These are phyloP conservation scores for Marasmius oreades DNA, from an alignment of 1,284 basidiomycete species.

Conservation along the genomic window DNA sequence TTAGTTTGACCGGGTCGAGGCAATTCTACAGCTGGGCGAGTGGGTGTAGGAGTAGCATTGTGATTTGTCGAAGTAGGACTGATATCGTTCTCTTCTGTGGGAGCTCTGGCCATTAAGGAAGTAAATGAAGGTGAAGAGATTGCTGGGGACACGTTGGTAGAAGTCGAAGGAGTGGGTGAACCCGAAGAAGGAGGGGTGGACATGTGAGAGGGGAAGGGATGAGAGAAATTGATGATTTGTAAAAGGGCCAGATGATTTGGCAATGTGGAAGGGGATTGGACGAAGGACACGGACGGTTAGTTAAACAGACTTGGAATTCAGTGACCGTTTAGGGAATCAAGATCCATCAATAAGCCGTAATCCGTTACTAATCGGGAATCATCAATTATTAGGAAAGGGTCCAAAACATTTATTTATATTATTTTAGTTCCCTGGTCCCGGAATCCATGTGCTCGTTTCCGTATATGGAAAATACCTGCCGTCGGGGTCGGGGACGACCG, in stretches of 20 bases:
- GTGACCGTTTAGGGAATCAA: too few relatives aligned
- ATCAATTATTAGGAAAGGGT: too few relatives aligned
- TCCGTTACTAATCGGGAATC: too few relatives aligned
- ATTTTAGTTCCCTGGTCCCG: too few relatives aligned
- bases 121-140: slow-evolving; percentile 42
- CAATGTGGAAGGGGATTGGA: slow-evolving; percentile 16
- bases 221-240: background rate
- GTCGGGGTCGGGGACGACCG: too few relatives aligned
- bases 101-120: slow-evolving; percentile 37
- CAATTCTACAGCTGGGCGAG: slow-evolving; percentile 45
- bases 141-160: slow-evolving; percentile 39
- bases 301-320: slow-evolving; percentile 17
- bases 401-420: too few relatives aligned
- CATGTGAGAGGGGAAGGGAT: background rate
- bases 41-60: slow-evolving; percentile 43
- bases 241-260: background rate
- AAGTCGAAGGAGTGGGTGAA: slow-evolving; percentile 15
- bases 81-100: slow-evolving; percentile 34
- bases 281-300: slow-evolving; percentile 18
- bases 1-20: slow-evolving; percentile 42
- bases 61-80: slow-evolving; percentile 26
- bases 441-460: too few relatives aligned
- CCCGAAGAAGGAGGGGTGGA: background rate
- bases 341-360: background rate
- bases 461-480: too few relatives aligned